Conservation (phyloP, 129 eudicot species). For the Mikania micrantha region DNA sequence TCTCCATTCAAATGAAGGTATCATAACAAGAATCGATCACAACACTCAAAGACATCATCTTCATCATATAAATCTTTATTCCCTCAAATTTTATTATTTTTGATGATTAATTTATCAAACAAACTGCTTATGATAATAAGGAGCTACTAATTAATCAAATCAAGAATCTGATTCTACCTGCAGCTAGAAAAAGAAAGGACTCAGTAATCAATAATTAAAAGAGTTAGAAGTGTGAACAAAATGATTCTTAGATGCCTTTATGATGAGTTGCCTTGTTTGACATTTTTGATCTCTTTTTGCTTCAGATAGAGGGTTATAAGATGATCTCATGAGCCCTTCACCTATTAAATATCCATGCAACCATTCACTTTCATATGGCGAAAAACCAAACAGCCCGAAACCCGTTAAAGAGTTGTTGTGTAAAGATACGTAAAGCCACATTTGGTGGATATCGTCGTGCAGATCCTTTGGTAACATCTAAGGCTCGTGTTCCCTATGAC, state of each 20-base stretch:
- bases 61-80: too few relatives aligned
- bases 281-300: conserved; percentile 16
- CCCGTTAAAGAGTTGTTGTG: conserved; percentile 21
- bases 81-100: too few relatives aligned
- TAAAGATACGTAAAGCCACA: conserved; percentile 31
- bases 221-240: conserved; percentile 24
- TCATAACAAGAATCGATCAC: too few relatives aligned
- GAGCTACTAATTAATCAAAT: too few relatives aligned
- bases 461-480: conserved; percentile 14
- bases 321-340: neutral
- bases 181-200: too few relatives aligned
- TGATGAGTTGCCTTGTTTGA: conserved; percentile 24
- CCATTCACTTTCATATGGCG: conserved; percentile 31
- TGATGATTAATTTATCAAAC: too few relatives aligned
- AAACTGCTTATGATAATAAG: too few relatives aligned
- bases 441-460: conserved; percentile 19
- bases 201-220: too few relatives aligned
- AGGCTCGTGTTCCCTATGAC: conserved; percentile 12
- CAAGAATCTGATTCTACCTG: too few relatives aligned
- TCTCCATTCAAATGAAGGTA: too few relatives aligned
- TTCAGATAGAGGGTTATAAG: neutral
- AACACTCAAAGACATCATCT: too few relatives aligned
- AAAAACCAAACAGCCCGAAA: conserved; percentile 23
- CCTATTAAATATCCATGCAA: conserved; percentile 15
- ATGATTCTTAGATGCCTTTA: conserved; percentile 11